Evolutionary conservation across 306 rosid genomes (phyloP), one percentile per base, ranked within the genome.

Genomic region (Dalbergia oliveri): DNA sequence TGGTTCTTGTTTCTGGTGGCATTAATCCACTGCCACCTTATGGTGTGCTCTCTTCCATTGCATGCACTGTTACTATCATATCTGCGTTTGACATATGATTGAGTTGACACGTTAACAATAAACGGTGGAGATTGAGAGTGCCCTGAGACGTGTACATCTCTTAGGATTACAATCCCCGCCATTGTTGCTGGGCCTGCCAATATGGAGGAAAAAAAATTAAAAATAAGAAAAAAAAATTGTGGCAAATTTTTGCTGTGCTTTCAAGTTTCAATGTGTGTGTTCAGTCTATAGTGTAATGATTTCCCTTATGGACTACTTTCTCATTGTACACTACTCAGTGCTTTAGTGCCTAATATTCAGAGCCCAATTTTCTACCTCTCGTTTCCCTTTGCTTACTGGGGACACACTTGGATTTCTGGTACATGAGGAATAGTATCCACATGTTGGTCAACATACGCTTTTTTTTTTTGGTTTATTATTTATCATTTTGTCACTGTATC

Each of bases 131-230:
- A 82, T 71, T 72, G 79, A 61, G n/a, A 69, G 58, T 8, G 41
- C 44, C 43, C 4, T 61, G 18, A 54, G 81, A 78, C 83, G 51
- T 70, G 62, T 72, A 39, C 54, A 64, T 11, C 76, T 59, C 66
- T 11, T 4, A 39, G 84, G 83, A 76, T 82, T 62, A 82, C 70
- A 34, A 79, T 73, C 77, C 70, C 82, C 74, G 85, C 80, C 88
- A 88, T 85, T 88, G 77, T 77, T 62, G 87, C 82, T 82, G 83
- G 85, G 80, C 86, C 83, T 82, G 79, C 76, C 88, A 84, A 70
- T 82, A 66, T 86, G 86, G 80, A 41, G 47, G 60, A 56, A 63
- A 53, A n/a, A 4, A 4, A 9, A 56, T 49, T 4, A 18, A 5
- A 51, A 5, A 9, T 4, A 15, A 69, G 49, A 19, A 9, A 9